phyloP scores from a whole-genome alignment of 1,139 yeast species.

The Meyerozyma smithsonii region DNA sequence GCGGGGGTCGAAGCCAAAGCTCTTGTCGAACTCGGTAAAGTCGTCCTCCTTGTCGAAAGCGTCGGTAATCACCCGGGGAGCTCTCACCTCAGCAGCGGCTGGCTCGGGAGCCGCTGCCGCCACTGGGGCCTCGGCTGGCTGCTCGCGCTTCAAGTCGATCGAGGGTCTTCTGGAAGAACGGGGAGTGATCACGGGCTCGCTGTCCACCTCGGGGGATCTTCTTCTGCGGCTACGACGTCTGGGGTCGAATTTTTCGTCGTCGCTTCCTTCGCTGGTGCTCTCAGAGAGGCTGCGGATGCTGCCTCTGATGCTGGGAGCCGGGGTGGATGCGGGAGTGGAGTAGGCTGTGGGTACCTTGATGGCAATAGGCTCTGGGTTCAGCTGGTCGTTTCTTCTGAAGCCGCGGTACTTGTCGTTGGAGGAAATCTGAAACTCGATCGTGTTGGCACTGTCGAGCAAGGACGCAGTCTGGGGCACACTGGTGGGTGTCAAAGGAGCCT shows the following conservation, averaged over 20 bases:
- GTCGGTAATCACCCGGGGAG: conserved; percentile 4
- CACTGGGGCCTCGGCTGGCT: conserved; percentile 3
- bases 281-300: conserved; percentile 12
- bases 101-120: conserved; percentile 4
- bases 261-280: conserved; percentile 6
- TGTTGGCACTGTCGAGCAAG: conserved; percentile 11
- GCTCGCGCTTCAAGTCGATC: background rate
- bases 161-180: conserved; percentile 7
- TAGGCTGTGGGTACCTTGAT: conserved; percentile 21
- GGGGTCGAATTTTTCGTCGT: conserved; percentile 8
- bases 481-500: conserved; percentile 6
- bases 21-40: conserved; percentile 12
- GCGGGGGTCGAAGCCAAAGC: conserved; percentile 23
- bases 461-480: conserved; percentile 7
- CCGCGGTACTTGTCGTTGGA: conserved; percentile 40
- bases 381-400: conserved; percentile 37
- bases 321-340: conserved; percentile 8
- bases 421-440: conserved; percentile 20
- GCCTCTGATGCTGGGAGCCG: conserved; percentile 18
- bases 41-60: conserved; percentile 14
- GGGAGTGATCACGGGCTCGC: conserved; percentile 6
- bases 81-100: conserved; percentile 6
- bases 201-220: conserved; percentile 6
- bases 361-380: conserved; percentile 21
- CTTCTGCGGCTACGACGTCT: conserved; percentile 12